Evolutionary conservation across 2,329 filamentous ascomycete species (phyloP), one percentile per base, ranked within the genome.

Genomic region (Davidsoniella neocaledoniae): DNA sequence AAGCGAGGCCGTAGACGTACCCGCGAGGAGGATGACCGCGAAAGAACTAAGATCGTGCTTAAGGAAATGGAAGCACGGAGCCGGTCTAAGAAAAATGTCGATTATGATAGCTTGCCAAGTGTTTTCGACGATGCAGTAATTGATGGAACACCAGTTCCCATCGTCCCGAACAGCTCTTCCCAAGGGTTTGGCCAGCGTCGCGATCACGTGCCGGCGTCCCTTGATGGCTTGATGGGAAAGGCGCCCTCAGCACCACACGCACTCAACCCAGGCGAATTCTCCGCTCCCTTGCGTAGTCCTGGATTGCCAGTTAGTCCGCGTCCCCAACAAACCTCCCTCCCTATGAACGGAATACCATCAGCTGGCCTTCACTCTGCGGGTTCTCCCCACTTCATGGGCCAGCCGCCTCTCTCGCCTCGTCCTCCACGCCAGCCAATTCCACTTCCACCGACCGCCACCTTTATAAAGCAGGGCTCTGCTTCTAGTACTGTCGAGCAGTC

Each of bases 1-100:
- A 68, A 77, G 48, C 75, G 88, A 54, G 90, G 87, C 7, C 76
- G 87, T 53, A 74, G 86, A 57, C 86, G 83, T 63, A 94, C 87
- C 2, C 76, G 88, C 48, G 86, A 90, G 61, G 86, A 94, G 54
- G 88, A 95, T 58, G 86, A 95, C 56, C 73, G 73, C 49, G 76
- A 86, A 49, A 77, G 88, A 44, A 85, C 90, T 60, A 69, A 77
- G 12, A 63, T 79, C n/a, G 77, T 74, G 1, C 61, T 74, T 43
- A 73, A 78, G 58, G 79, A 87, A 57, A 76, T 81, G 10, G 81
- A 86, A 58, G 71, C 74, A 25, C 74, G 81, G 52, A 87, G 83
- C 62, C 66, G 76, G 26, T 88, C 84, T 0, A 85, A 83, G 61
- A 86, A 83, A 69, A 80, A 72, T 62, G 79, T 74, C 60, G 71